These are phyloP conservation scores for Galerina marginata DNA, from an alignment of 768 basidiomycete species.

Conservation along the genomic window DNA sequence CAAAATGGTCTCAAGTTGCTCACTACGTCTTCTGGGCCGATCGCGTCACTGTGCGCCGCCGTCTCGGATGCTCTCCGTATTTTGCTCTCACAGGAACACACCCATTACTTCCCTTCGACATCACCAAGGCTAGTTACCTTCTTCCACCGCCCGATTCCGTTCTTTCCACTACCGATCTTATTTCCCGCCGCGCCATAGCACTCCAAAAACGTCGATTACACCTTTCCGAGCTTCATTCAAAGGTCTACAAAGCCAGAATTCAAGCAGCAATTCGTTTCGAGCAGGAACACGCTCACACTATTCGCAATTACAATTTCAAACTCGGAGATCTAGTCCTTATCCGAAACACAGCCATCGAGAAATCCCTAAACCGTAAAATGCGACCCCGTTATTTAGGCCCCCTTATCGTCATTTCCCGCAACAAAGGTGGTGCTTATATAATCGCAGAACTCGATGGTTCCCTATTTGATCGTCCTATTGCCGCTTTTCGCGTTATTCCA, in stretches of 20 bases:
- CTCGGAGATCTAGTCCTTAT: constrained; percentile 39
- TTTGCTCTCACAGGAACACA: constrained; percentile 35
- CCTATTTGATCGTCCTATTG: constrained; percentile 21
- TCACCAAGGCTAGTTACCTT: constrained; percentile 38
- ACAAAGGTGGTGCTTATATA: constrained; percentile 31
- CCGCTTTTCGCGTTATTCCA: constrained; percentile 31
- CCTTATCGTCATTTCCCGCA: constrained; percentile 32
- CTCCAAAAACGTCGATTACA: constrained; percentile 26
- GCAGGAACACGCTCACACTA: constrained; percentile 21
- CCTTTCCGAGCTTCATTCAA: constrained; percentile 14
- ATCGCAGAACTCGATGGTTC: constrained; percentile 31
- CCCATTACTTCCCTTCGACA: constrained; percentile 37
- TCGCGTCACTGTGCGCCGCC: constrained; percentile 30
- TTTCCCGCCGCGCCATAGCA: constrained; percentile 24
- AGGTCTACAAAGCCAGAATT: constrained; percentile 17
- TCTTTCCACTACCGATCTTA: constrained; percentile 28
- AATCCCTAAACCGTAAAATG: constrained; percentile 33
- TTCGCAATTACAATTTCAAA: constrained; percentile 33
- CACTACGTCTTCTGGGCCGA: constrained; percentile 43
- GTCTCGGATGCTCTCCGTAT: constrained; percentile 39
- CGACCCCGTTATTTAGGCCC: constrained; percentile 39
- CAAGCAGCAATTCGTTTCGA: constrained; percentile 22
- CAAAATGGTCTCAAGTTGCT: constrained; percentile 34
- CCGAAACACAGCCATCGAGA: constrained; percentile 37
- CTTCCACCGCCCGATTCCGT: constrained; percentile 21